These are phyloP conservation scores for Crassisporium funariophilum DNA, from an alignment of 768 basidiomycete species.

Conservation along the genomic window DNA sequence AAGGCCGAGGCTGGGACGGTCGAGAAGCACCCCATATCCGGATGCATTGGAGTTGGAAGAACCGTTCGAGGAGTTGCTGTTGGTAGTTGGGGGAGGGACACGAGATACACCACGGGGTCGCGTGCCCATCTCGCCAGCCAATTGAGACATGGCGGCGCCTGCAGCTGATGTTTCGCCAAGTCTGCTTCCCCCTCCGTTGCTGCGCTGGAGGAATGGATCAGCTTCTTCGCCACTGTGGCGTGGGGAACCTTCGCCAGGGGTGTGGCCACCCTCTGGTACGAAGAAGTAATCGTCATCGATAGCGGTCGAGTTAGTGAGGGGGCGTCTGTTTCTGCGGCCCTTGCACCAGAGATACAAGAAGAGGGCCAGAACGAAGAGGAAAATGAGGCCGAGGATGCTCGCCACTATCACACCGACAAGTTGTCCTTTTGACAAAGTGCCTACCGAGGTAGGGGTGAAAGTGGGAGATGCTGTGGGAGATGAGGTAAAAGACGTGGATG, in stretches of 20 bases:
- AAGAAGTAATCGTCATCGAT: slow-evolving; percentile 31
- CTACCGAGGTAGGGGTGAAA: slow-evolving; percentile 13
- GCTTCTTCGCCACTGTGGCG: slow-evolving; percentile 70
- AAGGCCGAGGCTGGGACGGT: slow-evolving; percentile 42
- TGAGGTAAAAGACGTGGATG: slow-evolving; percentile 24
- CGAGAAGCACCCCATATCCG: slow-evolving; percentile 45
- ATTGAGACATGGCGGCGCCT: slow-evolving; percentile 16
- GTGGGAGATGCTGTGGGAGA: slow-evolving; percentile 21
- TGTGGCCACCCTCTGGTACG: neutral
- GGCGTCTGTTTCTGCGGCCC: slow-evolving; percentile 45
- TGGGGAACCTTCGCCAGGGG: slow-evolving; percentile 68
- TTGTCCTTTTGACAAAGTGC: slow-evolving; percentile 38
- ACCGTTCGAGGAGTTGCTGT: slow-evolving; percentile 37
- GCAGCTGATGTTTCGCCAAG: slow-evolving; percentile 8
- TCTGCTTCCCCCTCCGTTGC: slow-evolving; percentile 19
- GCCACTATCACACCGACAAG: slow-evolving; percentile 62
- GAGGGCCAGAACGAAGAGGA: slow-evolving; percentile 55
- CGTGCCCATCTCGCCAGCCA: slow-evolving; percentile 23
- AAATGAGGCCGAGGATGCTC: slow-evolving; percentile 58
- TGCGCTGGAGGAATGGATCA: slow-evolving; percentile 60
- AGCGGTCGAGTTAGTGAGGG: slow-evolving; percentile 33
- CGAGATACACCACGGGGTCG: slow-evolving; percentile 29
- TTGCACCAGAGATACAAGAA: slow-evolving; percentile 49
- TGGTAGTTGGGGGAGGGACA: slow-evolving; percentile 42
- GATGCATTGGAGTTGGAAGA: slow-evolving; percentile 47